Evolutionary conservation across 495 filamentous ascomycete genomes (phyloP).

Genomic region (Hypoxylon fuscum): DNA sequence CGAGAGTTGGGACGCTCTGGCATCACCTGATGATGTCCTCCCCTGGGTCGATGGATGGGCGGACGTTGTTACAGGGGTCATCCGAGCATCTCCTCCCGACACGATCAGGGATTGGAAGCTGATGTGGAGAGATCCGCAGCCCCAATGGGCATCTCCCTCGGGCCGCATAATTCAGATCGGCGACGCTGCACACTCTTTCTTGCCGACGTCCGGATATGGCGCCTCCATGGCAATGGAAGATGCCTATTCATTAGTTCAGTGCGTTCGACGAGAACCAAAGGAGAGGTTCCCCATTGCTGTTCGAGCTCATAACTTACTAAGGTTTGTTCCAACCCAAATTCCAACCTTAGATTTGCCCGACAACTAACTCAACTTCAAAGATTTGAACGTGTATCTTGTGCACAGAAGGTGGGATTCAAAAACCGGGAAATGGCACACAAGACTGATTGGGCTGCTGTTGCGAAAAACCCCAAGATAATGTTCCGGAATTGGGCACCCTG

Average conservation of each 20-base stretch:
- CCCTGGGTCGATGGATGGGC: too few relatives aligned
- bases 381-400: slow-evolving; percentile 52
- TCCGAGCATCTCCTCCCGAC: too few relatives aligned
- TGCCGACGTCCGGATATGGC: slow-evolving; percentile 69
- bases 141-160: slow-evolving; percentile 65
- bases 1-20: too few relatives aligned
- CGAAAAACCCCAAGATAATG: slow-evolving; percentile 50
- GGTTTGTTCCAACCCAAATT: too few relatives aligned
- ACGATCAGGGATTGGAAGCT: not conserved
- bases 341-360: too few relatives aligned
- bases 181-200: slow-evolving; percentile 72
- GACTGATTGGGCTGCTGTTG: slow-evolving; percentile 57
- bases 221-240: slow-evolving; percentile 75
- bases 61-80: too few relatives aligned
- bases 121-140: slow-evolving; percentile 40
- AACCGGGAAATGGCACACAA: slow-evolving; percentile 54
- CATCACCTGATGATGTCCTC: too few relatives aligned
- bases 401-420: slow-evolving; percentile 52
- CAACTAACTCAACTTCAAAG: slow-evolving; percentile 29
- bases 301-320: too few relatives aligned
- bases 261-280: slow-evolving; percentile 57
- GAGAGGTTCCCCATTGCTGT: not conserved
- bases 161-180: slow-evolving; percentile 65
- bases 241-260: slow-evolving; percentile 65
- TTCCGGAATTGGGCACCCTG: slow-evolving; percentile 43